phyloP scores from a whole-genome alignment of 306 rosid species.

The Medicago lupulina region DNA sequence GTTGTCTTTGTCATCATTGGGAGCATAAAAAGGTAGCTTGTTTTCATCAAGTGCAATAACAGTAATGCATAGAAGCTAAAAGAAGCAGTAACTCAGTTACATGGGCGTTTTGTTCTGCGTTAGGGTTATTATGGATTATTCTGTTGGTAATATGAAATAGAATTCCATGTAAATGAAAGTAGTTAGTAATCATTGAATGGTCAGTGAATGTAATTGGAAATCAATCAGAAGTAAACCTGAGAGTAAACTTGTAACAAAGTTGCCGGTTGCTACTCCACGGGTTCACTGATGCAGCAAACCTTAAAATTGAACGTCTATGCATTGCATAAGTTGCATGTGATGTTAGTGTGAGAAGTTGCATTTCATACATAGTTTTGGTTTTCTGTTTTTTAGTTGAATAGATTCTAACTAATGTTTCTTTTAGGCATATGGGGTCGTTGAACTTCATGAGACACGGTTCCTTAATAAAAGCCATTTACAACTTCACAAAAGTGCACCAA shows the following conservation, averaged over 20 bases:
- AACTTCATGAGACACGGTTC: conserved; percentile 73
- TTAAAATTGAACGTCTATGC: conserved; percentile 28
- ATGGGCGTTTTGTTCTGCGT: conserved; percentile 5
- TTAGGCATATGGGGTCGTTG: conserved; percentile 87
- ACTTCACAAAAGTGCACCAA: conserved; percentile 69
- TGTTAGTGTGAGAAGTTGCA: conserved; percentile 21
- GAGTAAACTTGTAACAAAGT: conserved; percentile 23
- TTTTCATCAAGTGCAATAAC: conserved; percentile 27
- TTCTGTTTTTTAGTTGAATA: conserved; percentile 32
- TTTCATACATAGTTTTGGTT: not conserved
- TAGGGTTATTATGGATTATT: conserved; percentile 12
- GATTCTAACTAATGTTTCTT: conserved; percentile 35
- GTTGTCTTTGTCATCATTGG: not conserved
- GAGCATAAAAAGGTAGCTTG: not conserved
- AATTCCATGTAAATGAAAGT: conserved; percentile 32
- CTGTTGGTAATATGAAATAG: conserved; percentile 25
- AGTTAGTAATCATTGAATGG: conserved; percentile 11
- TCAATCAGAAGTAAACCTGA: not conserved
- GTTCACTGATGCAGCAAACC: not conserved
- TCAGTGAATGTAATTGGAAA: not conserved
- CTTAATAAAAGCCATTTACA: conserved; percentile 71
- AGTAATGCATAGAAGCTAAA: conserved; percentile 16
- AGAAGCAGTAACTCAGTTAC: conserved; percentile 28
- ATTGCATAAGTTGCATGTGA: conserved; percentile 15
- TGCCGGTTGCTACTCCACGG: conserved; percentile 14